Conservation (phyloP, 495 filamentous ascomycete genomes). For the Xylaria flabelliformis region DNA sequence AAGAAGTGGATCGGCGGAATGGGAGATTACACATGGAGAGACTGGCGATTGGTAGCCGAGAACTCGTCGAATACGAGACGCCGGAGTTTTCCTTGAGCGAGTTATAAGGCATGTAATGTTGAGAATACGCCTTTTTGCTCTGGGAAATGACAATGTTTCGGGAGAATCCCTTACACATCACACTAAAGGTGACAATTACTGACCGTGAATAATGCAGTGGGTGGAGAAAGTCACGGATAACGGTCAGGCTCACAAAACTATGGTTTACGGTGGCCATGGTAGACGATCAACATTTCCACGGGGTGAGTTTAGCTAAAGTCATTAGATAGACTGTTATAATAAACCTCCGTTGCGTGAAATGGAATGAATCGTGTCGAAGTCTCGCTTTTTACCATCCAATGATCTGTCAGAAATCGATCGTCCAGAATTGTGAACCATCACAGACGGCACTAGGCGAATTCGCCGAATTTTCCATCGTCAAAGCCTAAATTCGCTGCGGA, state of each 20-base stretch:
- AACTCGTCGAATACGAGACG: constrained; percentile 32
- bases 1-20: background rate
- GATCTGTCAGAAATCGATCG: background rate
- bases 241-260: background rate
- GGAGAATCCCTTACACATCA: background rate
- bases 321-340: constrained; percentile 20
- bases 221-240: background rate
- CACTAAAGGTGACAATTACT: background rate
- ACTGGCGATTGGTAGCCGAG: background rate
- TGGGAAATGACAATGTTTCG: background rate
- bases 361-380: constrained; percentile 9
- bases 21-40: background rate
- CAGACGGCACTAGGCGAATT: constrained; percentile 56
- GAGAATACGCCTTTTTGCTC: background rate
- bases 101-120: constrained; percentile 5
- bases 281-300: background rate
- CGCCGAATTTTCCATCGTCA: constrained; percentile 71
- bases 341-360: constrained; percentile 6
- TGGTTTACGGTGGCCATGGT: background rate
- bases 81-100: constrained; percentile 41
- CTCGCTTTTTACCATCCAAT: constrained; percentile 13
- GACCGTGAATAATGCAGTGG: background rate
- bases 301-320: background rate
- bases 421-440: constrained; percentile 15
- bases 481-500: constrained; percentile 64